phyloP scores from a whole-genome alignment of 768 basidiomycete genomes.

The Leccinum rimulosum region DNA sequence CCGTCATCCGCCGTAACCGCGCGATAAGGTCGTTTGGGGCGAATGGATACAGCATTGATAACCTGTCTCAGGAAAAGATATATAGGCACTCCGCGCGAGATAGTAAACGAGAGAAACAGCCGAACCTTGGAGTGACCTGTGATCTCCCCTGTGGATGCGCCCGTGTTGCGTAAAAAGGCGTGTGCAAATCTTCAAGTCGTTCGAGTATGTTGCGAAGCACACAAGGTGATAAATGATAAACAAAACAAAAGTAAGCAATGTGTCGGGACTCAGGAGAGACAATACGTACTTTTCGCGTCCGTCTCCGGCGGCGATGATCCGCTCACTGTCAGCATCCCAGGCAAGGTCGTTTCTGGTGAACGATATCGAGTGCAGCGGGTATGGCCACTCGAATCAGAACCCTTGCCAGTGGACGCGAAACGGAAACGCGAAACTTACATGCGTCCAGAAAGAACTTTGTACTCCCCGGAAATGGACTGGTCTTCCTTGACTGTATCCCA shows the following conservation, averaged over 20 bases:
- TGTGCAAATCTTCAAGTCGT: constrained; percentile 61
- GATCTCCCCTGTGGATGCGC: constrained; percentile 85
- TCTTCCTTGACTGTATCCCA: constrained; percentile 93
- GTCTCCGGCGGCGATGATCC: constrained; percentile 93
- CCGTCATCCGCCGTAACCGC: constrained; percentile 90
- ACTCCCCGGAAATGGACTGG: constrained; percentile 78
- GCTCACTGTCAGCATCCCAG: constrained; percentile 96
- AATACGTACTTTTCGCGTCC: constrained; percentile 74
- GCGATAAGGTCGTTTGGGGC: constrained; percentile 86
- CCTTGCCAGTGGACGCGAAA: not conserved
- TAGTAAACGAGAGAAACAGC: not conserved
- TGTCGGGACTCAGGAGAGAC: not conserved
- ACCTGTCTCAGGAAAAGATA: constrained; percentile 39
- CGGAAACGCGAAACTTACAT: constrained; percentile 46
- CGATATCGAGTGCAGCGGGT: not conserved
- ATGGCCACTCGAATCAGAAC: not conserved
- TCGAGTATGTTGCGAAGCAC: not conserved
- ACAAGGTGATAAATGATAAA: not conserved
- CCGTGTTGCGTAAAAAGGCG: constrained; percentile 81
- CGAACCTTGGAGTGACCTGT: constrained; percentile 83
- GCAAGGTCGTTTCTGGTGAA: constrained; percentile 81
- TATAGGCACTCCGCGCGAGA: not conserved
- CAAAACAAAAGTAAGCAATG: not conserved
- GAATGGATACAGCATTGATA: constrained; percentile 86
- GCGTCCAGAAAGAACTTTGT: constrained; percentile 67